These are phyloP conservation scores for Glycyrrhiza uralensis DNA, from an alignment of 306 rosid genomes.

Conservation along the genomic window DNA sequence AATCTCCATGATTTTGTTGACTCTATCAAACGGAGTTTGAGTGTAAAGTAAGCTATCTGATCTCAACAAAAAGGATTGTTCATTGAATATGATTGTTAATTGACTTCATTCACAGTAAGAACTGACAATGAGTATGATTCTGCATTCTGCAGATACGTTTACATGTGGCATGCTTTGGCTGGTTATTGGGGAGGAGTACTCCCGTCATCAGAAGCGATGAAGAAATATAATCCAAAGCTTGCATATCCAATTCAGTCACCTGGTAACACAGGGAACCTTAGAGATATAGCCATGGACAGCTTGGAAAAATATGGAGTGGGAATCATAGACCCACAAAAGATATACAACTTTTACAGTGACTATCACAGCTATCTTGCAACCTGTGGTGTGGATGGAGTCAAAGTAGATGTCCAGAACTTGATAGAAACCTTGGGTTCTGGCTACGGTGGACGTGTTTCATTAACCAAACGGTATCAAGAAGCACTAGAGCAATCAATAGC, in stretches of 20 bases:
- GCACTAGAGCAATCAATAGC: constrained; percentile 61
- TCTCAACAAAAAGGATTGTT: neutral
- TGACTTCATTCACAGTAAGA: neutral
- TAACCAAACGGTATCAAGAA: constrained; percentile 52
- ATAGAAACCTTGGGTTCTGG: constrained; percentile 68
- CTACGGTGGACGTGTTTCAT: constrained; percentile 58
- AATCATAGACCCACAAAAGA: constrained; percentile 45
- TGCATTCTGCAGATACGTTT: constrained; percentile 49
- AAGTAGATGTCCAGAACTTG: constrained; percentile 68
- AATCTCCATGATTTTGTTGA: constrained; percentile 48
- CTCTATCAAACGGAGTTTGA: constrained; percentile 49
- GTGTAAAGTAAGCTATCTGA: constrained; percentile 55
- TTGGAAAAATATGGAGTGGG: constrained; percentile 78
- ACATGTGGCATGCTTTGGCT: constrained; percentile 73
- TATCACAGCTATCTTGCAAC: constrained; percentile 62
- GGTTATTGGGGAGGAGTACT: constrained; percentile 83
- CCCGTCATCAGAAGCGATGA: constrained; percentile 54
- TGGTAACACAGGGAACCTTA: constrained; percentile 44
- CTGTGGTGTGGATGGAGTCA: constrained; percentile 69
- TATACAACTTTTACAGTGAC: constrained; percentile 55
- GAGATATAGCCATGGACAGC: constrained; percentile 49
- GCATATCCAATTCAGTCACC: constrained; percentile 59
- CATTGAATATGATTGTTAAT: too few relatives aligned
- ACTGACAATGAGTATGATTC: neutral
- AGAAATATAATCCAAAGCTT: constrained; percentile 55